Percentiles rank a stretch among this genome's conserved stretches.
Evolutionary conservation across 768 basidiomycete genomes (phyloP).

Genomic region (Boletus reticulatus): DNA sequence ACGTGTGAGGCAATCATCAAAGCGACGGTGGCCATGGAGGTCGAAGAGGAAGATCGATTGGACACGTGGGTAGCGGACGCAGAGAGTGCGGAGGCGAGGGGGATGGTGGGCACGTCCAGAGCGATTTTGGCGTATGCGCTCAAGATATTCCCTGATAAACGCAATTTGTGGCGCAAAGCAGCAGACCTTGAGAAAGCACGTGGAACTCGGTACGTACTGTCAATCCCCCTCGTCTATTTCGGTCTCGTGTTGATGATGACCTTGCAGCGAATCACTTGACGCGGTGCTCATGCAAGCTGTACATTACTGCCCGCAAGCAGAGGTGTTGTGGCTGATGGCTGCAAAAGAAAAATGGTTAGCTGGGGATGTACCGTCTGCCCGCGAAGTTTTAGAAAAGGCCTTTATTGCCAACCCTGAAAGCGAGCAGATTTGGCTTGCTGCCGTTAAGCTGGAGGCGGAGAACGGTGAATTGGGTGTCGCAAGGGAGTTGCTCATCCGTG

Average conservation of each 20-base stretch:
- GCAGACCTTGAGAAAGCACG: slow-evolving; percentile 92
- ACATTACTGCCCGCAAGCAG: slow-evolving; percentile 90
- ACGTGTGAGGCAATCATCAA: slow-evolving; percentile 96
- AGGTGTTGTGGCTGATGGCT: slow-evolving; percentile 96
- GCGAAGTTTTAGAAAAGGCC: slow-evolving; percentile 82
- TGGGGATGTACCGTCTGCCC: slow-evolving; percentile 88
- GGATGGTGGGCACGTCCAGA: slow-evolving; percentile 77
- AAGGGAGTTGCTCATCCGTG: slow-evolving; percentile 81
- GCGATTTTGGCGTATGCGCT: slow-evolving; percentile 90
- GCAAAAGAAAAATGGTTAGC: slow-evolving; percentile 96
- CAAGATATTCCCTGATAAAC: slow-evolving; percentile 85
- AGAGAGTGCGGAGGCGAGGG: slow-evolving; percentile 71
- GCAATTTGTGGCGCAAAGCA: slow-evolving; percentile 84
- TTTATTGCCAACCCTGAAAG: slow-evolving; percentile 96
- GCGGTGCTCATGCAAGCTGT: slow-evolving; percentile 82
- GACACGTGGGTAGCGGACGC: slow-evolving; percentile 93
- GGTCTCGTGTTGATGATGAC: slow-evolving; percentile 1
- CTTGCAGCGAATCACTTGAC: slow-evolving; percentile 69
- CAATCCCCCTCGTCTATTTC: neutral
- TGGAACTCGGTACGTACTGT: slow-evolving; percentile 63
- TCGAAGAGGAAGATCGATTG: slow-evolving; percentile 91
- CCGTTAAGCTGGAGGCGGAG: slow-evolving; percentile 95
- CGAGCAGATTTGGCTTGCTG: slow-evolving; percentile 97
- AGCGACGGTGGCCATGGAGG: slow-evolving; percentile 88
- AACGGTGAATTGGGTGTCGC: slow-evolving; percentile 89